Evolutionary conservation across 371 early-diverging fungal species (phyloP), one percentile per base, ranked within the genome.

Genomic region (Mortierella sp.): DNA sequence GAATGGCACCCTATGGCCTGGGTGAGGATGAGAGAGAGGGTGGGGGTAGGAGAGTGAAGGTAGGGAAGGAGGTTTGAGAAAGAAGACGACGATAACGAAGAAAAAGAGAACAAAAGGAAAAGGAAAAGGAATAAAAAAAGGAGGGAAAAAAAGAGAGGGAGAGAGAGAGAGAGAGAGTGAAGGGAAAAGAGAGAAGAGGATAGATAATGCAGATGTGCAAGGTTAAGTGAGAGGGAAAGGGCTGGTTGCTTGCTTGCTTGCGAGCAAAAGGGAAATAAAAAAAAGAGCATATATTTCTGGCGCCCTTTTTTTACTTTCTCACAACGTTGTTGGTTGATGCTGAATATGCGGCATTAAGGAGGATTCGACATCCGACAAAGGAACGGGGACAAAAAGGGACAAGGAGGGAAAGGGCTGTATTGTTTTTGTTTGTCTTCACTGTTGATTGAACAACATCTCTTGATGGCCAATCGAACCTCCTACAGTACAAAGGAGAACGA

Each of bases 1-100:
- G 70, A 71, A 71, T 63, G 78, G 73, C 73, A 78, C 77, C 77
- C 77, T 70, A 72, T 77, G 77, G 77, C 77, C 77, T 56, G 77
- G 77, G 71, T 77, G 77, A 32, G 71, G 49, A 58, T 48, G 74
- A 29, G 32, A 41, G 41, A 41, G 41, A 16, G 18, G 43, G 18
- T 32, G 43, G 49, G 21, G 16, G n/a, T 65, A 70, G 54, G 14
- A n/a, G 63, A 49, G 29, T 43, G 54, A 44, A 44, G 68, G n/a
- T 21, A 51, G 27, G 21, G 27, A 41, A 8, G 51, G 24, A 14
- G 29, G 48, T 46, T 46, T 16, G 48, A 55, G n/a, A 38, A 21
- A 21, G 60, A n/a, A 58, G 56, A 55, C 48, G 71, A n/a, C 46
- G 35, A 16, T 44, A 29, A 24, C 16, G n/a, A 27, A 43, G 44